Conservation (phyloP, 345 rosid genomes). For the Brassica juncea region DNA sequence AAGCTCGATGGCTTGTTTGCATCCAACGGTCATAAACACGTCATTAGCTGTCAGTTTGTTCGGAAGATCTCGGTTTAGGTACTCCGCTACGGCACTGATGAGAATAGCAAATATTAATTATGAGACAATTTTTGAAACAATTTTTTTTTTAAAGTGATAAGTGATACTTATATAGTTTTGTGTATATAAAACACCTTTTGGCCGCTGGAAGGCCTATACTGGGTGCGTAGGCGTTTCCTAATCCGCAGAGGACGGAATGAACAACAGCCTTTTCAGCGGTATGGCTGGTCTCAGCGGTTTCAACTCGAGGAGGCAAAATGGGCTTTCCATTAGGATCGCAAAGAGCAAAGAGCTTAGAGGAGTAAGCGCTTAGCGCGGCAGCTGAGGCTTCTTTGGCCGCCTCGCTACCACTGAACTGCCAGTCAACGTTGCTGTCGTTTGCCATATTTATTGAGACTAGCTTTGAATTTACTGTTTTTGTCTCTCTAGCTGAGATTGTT, state of each 20-base stretch:
- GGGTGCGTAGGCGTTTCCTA: neutral
- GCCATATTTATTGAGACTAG: neutral
- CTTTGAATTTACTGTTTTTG: neutral
- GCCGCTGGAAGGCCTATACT: neutral
- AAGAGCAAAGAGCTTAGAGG: neutral
- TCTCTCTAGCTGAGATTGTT: neutral
- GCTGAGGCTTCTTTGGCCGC: neutral
- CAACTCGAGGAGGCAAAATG: neutral
- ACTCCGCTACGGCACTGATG: slow-evolving; percentile 41
- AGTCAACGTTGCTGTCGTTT: neutral
- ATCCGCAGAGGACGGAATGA: neutral
- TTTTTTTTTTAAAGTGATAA: too few species aligned
- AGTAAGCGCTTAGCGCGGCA: neutral
- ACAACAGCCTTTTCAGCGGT: neutral
- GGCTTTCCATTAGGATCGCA: slow-evolving; percentile 3
- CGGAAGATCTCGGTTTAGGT: slow-evolving; percentile 45
- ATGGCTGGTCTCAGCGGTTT: neutral
- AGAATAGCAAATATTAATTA: neutral
- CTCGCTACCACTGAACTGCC: neutral
- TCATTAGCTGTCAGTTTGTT: slow-evolving; percentile 50
- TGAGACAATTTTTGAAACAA: neutral
- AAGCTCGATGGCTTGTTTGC: slow-evolving; percentile 54
- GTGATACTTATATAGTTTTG: too few species aligned
- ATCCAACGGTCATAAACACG: slow-evolving; percentile 54
- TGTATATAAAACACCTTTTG: neutral